A percentile compares a stretch with the other conserved stretches of the same genome.
Evolutionary conservation across 768 basidiomycete genomes (phyloP).

Genomic region (Neoboletus brunneissimus): DNA sequence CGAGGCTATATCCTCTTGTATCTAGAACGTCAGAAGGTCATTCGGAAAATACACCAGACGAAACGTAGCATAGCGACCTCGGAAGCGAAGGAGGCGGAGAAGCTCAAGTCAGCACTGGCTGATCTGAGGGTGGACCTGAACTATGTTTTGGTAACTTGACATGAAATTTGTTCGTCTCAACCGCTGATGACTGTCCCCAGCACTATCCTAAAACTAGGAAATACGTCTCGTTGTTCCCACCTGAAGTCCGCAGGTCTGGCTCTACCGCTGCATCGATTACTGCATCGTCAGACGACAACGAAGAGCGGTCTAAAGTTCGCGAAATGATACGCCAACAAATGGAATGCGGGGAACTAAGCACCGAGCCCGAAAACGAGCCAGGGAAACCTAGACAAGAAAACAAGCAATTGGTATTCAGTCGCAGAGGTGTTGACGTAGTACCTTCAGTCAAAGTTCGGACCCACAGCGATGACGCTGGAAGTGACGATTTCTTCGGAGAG

Average conservation of each 20-base stretch:
- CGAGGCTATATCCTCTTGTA: not conserved
- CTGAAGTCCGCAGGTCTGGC: conserved; percentile 42
- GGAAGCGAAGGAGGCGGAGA: conserved; percentile 36
- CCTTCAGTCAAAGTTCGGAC: conserved; percentile 5
- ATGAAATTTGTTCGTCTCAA: not conserved
- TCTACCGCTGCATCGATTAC: conserved; percentile 6
- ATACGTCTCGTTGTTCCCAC: conserved; percentile 89
- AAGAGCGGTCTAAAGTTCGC: conserved; percentile 57
- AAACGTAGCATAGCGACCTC: conserved; percentile 49
- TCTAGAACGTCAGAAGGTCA: conserved; percentile 83
- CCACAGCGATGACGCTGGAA: conserved; percentile 11
- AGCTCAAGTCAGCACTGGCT: conserved; percentile 47
- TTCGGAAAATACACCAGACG: conserved; percentile 70
- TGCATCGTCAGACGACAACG: conserved; percentile 33
- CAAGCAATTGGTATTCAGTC: not conserved
- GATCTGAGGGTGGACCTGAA: conserved; percentile 85
- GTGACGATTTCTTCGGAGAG: conserved; percentile 31
- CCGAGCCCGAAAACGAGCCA: conserved; percentile 55
- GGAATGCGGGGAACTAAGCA: conserved; percentile 53
- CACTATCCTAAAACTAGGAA: conserved; percentile 83
- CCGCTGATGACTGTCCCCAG: conserved; percentile 38
- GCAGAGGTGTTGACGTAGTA: not conserved
- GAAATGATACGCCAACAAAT: conserved; percentile 58
- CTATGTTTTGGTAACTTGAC: conserved; percentile 70
- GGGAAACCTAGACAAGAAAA: conserved; percentile 9